Conservation (phyloP, 495 filamentous ascomycete species). For the Penicillium riverlandense region DNA sequence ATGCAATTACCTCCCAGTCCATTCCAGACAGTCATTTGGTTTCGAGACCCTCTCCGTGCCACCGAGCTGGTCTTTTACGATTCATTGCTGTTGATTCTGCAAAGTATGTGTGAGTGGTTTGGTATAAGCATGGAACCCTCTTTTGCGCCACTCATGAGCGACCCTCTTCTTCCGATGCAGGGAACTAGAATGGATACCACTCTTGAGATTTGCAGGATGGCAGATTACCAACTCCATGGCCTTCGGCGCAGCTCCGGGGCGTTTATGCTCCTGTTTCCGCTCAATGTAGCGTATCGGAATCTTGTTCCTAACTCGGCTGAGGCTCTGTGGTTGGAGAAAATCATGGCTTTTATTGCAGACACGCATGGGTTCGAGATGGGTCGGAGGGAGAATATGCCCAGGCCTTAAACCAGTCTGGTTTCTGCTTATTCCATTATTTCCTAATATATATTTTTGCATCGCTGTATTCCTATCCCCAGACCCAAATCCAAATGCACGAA, state of each 20-base stretch:
- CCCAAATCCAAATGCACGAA: no score
- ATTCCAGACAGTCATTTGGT: constrained; percentile 12
- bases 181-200: constrained; percentile 10
- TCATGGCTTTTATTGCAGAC: constrained; percentile 9
- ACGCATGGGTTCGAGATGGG: constrained; percentile 14
- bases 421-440: no score
- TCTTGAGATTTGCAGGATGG: constrained; percentile 14
- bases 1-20: constrained; percentile 5
- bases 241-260: constrained; percentile 9
- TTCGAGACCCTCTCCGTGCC: constrained; percentile 3
- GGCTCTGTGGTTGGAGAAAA: constrained; percentile 5
- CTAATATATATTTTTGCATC: no score
- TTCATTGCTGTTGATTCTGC: constrained; percentile 5
- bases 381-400: constrained; percentile 6
- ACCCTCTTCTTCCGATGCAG: constrained; percentile 14
- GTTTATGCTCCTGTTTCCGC: constrained; percentile 11
- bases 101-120: neutral
- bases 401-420: neutral
- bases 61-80: constrained; percentile 11
- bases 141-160: neutral
- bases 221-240: constrained; percentile 7
- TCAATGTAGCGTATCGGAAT: constrained; percentile 10
- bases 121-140: constrained; percentile 1
- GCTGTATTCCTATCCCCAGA: no score
- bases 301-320: constrained; percentile 1